Evolutionary conservation across 1,284 basidiomycete genomes (phyloP).

Genomic region (Ustilago sp.): DNA sequence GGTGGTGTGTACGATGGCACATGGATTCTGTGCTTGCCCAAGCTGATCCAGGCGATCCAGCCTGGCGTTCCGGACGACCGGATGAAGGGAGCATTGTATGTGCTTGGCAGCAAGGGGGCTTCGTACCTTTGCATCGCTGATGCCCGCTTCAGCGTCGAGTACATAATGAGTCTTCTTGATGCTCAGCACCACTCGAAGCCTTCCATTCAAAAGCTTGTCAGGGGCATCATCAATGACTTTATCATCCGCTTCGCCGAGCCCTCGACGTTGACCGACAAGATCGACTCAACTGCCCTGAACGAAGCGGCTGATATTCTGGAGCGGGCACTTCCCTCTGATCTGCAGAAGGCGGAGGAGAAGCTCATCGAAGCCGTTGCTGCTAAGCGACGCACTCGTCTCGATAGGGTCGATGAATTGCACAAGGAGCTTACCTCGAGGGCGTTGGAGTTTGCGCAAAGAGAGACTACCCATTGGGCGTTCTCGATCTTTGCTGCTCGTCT

Average conservation of each 20-base stretch:
- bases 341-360: constrained; percentile 41
- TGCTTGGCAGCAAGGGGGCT: constrained; percentile 80
- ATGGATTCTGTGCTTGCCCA: constrained; percentile 79
- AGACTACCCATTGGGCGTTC: constrained; percentile 91
- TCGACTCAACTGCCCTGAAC: constrained; percentile 43
- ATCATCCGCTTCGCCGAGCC: constrained; percentile 69
- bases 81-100: constrained; percentile 94
- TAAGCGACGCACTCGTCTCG: constrained; percentile 63
- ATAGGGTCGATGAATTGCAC: constrained; percentile 69
- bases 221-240: constrained; percentile 78
- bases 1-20: constrained; percentile 85
- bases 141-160: constrained; percentile 76
- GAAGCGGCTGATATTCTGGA: constrained; percentile 37
- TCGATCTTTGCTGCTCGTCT: constrained; percentile 82
- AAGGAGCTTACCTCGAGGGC: constrained; percentile 75
- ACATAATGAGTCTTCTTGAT: constrained; percentile 79
- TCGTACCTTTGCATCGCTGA: constrained; percentile 73
- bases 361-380: constrained; percentile 66
- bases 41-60: constrained; percentile 76
- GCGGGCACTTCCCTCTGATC: constrained; percentile 17
- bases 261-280: constrained; percentile 50
- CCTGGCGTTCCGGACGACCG: constrained; percentile 79
- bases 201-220: constrained; percentile 88
- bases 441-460: constrained; percentile 76
- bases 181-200: constrained; percentile 93